Base-by-base conservation (phyloP, 2,329 filamentous ascomycete species). In the Penicillium vulpinum region DNA sequence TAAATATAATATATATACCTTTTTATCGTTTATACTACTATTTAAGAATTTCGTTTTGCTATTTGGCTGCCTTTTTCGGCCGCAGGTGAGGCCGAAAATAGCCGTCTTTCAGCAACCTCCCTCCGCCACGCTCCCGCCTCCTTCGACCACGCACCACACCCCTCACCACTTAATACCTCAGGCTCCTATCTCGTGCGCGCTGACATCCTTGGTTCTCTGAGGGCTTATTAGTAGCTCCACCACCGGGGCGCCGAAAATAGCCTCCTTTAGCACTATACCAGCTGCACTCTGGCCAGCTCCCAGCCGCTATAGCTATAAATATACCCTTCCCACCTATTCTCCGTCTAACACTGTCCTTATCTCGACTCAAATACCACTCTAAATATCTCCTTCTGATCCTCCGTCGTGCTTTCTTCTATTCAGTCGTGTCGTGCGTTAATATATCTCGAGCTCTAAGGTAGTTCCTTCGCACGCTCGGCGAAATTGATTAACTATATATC, bases 81-180 rank as follows among this genome's bases (percentile, higher is more conserved):
- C n/a, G n/a, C n/a, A n/a, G n/a, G n/a, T n/a, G n/a, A n/a, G n/a
- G n/a, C n/a, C n/a, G n/a, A n/a, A n/a, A n/a, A n/a, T n/a, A n/a
- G n/a, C n/a, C n/a, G n/a, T n/a, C n/a, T n/a, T n/a, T n/a, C n/a
- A n/a, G n/a, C n/a, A n/a, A n/a, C n/a, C n/a, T n/a, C n/a, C n/a
- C n/a, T n/a, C n/a, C n/a, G n/a, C n/a, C n/a, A n/a, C 57, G 49
- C 57, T 57, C 57, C 54, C 45, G 57, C 49, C 31, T 13, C 43
- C 35, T 59, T 57, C 40, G 45, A 56, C 48, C 44, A 59, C 53
- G 53, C 57, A 56, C 52, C 45, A n/a, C 38, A 43, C 36, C 43
- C 47, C 43, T 36, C 44, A 57, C 40, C 31, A n/a, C 40, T 47
- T 45, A 13, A 15, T 48, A 28, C 57, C 57, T 59, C n/a, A 45